These are phyloP conservation scores for Diplocarpon mali DNA, from an alignment of 2,329 filamentous ascomycete species.

Conservation along the genomic window DNA sequence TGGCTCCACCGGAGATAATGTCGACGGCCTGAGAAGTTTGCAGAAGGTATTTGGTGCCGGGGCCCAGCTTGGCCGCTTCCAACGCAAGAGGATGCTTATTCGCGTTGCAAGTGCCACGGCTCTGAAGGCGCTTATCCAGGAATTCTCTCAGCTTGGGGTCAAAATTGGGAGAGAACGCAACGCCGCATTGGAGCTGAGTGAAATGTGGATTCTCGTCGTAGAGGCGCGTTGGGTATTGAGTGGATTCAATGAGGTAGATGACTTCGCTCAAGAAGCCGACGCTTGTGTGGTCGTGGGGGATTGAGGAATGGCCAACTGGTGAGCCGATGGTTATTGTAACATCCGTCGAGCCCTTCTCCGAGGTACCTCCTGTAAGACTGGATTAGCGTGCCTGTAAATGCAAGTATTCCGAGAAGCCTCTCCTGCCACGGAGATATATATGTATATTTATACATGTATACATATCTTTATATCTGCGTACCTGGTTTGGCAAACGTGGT, in stretches of 20 bases:
- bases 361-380: slow-evolving; percentile 32
- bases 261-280: slow-evolving; percentile 60
- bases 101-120: background rate
- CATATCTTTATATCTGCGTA: background rate
- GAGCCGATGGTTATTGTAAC: slow-evolving; percentile 37
- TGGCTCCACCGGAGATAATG: slow-evolving; percentile 41
- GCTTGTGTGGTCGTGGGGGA: slow-evolving; percentile 51
- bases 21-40: slow-evolving; percentile 46
- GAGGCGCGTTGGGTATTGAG: slow-evolving; percentile 38
- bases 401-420: no score
- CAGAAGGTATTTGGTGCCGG: slow-evolving; percentile 35
- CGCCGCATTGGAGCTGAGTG: slow-evolving; percentile 6
- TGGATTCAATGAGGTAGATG: slow-evolving; percentile 50
- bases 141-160: slow-evolving; percentile 4
- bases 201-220: slow-evolving; percentile 25
- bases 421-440: no score
- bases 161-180: slow-evolving; percentile 1
- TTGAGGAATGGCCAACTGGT: slow-evolving; percentile 50
- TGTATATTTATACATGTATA: background rate
- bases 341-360: slow-evolving; percentile 42
- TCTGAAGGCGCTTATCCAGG: background rate
- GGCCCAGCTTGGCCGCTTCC: slow-evolving; percentile 30
- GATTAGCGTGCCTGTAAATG: background rate
- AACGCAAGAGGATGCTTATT: slow-evolving; percentile 2
- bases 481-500: slow-evolving; percentile 34